phyloP scores from a whole-genome alignment of 2,329 filamentous ascomycete genomes.

The Pyrenophora seminiperda region DNA sequence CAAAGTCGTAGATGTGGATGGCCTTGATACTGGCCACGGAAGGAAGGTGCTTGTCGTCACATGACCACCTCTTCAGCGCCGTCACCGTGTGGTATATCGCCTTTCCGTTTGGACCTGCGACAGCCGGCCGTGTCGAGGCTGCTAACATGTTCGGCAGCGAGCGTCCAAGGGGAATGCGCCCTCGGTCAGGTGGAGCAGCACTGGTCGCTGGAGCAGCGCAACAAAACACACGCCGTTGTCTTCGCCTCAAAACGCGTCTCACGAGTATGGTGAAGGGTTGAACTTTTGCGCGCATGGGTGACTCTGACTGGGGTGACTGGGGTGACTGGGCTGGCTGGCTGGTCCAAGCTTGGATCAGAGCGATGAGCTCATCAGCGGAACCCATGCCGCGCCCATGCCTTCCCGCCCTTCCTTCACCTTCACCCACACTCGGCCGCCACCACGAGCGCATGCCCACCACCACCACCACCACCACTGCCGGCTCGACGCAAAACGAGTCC shows the following conservation, averaged over 20 bases:
- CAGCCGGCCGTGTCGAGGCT: slow-evolving; percentile 38
- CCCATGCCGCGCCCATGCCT: too few species aligned
- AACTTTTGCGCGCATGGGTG: slow-evolving; percentile 2
- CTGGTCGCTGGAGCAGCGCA: neutral
- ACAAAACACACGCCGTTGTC: neutral
- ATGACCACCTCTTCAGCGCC: slow-evolving; percentile 82
- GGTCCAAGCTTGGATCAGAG: slow-evolving; percentile 22
- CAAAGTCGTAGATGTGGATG: slow-evolving; percentile 96
- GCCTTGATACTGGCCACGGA: slow-evolving; percentile 71
- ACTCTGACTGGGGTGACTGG: too few species aligned
- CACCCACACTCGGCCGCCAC: slow-evolving; percentile 3
- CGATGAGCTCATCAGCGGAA: slow-evolving; percentile 20
- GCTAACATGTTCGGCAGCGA: slow-evolving; percentile 41
- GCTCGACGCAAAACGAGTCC: slow-evolving; percentile 20
- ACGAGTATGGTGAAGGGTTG: slow-evolving; percentile 6
- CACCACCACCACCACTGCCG: slow-evolving; percentile 22
- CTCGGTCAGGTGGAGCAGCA: neutral
- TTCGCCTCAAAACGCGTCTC: too few species aligned
- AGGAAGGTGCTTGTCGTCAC: slow-evolving; percentile 74
- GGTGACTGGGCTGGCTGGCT: too few species aligned
- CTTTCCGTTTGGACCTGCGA: slow-evolving; percentile 35
- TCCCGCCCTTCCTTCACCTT: neutral
- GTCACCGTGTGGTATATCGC: slow-evolving; percentile 64
- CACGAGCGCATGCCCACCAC: slow-evolving; percentile 36
- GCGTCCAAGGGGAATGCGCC: slow-evolving; percentile 26